Percentiles rank a stretch among this genome's conserved stretches.
Evolutionary conservation across 106 monocot species (phyloP).

Genomic region (Amphibolis antarctica): DNA sequence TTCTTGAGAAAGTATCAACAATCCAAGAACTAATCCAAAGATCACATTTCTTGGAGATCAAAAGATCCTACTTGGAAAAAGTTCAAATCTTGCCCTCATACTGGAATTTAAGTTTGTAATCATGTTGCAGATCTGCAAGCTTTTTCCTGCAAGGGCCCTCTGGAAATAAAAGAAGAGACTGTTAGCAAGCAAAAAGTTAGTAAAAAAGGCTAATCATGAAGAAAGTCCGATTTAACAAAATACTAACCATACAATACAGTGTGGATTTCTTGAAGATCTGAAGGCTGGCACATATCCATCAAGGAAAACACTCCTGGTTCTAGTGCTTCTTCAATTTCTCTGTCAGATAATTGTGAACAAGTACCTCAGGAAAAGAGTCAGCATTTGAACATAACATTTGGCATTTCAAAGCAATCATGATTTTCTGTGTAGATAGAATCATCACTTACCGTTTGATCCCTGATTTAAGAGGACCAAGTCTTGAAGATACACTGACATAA

Average conservation of each 20-base stretch:
- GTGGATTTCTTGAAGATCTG: slow-evolving; percentile 71
- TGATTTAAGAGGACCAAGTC: slow-evolving; percentile 31
- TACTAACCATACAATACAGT: slow-evolving; percentile 52
- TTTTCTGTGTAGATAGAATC: not conserved
- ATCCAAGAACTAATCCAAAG: too few relatives aligned
- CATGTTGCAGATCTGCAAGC: slow-evolving; percentile 43
- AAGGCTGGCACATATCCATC: slow-evolving; percentile 58
- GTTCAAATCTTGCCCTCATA: slow-evolving; percentile 72
- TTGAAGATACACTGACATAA: slow-evolving; percentile 43
- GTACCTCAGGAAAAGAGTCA: not conserved
- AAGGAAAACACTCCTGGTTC: slow-evolving; percentile 74
- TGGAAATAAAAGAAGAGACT: slow-evolving; percentile 19
- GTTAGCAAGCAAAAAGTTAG: not conserved
- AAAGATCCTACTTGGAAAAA: too few relatives aligned
- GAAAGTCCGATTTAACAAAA: not conserved
- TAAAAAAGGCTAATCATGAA: not conserved
- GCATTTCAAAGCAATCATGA: not conserved
- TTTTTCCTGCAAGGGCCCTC: slow-evolving; percentile 64
- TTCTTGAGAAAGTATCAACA: too few relatives aligned
- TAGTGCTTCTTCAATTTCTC: slow-evolving; percentile 73
- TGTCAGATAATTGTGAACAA: slow-evolving; percentile 13
- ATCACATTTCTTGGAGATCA: too few relatives aligned
- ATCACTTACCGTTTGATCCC: slow-evolving; percentile 41
- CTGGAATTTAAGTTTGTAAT: slow-evolving; percentile 60
- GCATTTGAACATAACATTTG: not conserved